Conservation (phyloP, 768 basidiomycete genomes). For the Paxillus involutus region DNA sequence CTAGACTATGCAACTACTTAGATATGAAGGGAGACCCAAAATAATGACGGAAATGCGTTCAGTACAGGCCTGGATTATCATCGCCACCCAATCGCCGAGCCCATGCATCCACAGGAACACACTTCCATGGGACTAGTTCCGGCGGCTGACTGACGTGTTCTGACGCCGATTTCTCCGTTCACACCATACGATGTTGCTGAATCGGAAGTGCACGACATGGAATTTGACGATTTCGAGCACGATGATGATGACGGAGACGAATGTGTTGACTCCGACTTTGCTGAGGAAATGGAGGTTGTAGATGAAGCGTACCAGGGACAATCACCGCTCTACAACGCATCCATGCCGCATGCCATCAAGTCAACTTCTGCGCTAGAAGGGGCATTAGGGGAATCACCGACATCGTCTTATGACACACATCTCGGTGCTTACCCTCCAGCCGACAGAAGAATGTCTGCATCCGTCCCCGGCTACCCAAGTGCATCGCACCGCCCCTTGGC, state of each 20-base stretch:
- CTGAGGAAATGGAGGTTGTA: conserved; percentile 32
- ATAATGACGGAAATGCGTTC: conserved; percentile 12
- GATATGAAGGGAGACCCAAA: conserved; percentile 26
- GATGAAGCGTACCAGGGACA: conserved; percentile 16
- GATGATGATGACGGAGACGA: conserved; percentile 33
- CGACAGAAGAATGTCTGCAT: conserved; percentile 31
- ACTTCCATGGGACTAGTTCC: conserved; percentile 18
- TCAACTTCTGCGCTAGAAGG: conserved; percentile 34
- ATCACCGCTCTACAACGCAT: conserved; percentile 21
- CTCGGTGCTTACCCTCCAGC: conserved; percentile 12
- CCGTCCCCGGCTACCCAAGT: conserved; percentile 30
- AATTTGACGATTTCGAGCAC: conserved; percentile 32
- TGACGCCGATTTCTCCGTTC: conserved; percentile 19
- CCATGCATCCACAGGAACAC: conserved; percentile 18
- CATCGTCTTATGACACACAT: conserved; percentile 11
- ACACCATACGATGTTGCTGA: conserved; percentile 12
- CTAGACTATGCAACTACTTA: conserved; percentile 15
- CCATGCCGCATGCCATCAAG: conserved; percentile 24
- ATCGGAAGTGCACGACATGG: conserved; percentile 16
- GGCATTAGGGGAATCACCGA: conserved; percentile 26
- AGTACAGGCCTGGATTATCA: conserved; percentile 5
- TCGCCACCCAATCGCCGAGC: conserved; percentile 23
- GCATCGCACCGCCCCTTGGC: conserved; percentile 18
- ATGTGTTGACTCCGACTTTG: conserved; percentile 30
- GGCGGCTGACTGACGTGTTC: conserved; percentile 8